Percentiles rank a stretch among this genome's conserved stretches.
Conservation (phyloP, 148 eudicot genomes). For the Chenopodium quinoa region DNA sequence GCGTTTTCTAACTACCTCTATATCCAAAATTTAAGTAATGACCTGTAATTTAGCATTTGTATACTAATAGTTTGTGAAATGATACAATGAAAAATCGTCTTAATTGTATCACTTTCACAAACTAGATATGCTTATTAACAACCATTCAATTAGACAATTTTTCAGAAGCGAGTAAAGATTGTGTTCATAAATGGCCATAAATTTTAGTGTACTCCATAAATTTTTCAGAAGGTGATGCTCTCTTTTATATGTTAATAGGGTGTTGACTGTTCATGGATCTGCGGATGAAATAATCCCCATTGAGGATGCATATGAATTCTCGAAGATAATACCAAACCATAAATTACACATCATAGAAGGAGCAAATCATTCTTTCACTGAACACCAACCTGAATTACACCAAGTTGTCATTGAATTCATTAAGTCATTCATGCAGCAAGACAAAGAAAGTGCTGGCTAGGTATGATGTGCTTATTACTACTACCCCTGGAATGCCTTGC, state of each 20-base stretch:
- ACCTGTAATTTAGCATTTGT: background rate
- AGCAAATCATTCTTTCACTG: conserved; percentile 61
- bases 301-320: conserved; percentile 69
- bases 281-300: conserved; percentile 61
- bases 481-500: background rate
- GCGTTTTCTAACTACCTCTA: no score
- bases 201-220: background rate
- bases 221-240: no score
- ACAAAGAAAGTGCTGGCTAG: conserved; percentile 20
- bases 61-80: no score
- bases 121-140: background rate
- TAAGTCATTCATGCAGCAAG: conserved; percentile 44
- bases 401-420: conserved; percentile 62
- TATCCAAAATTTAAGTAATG: background rate
- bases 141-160: no score
- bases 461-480: conserved; percentile 5
- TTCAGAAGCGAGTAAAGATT: background rate
- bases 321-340: conserved; percentile 74
- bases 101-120: background rate
- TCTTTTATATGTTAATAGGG: conserved; percentile 37
- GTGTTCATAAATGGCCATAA: background rate
- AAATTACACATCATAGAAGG: conserved; percentile 57
- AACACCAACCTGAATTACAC: conserved; percentile 51
- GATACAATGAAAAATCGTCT: background rate
- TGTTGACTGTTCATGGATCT: conserved; percentile 83